Evolutionary conservation across 2,329 filamentous ascomycete genomes (phyloP).

Genomic region (Claviceps digitariae): DNA sequence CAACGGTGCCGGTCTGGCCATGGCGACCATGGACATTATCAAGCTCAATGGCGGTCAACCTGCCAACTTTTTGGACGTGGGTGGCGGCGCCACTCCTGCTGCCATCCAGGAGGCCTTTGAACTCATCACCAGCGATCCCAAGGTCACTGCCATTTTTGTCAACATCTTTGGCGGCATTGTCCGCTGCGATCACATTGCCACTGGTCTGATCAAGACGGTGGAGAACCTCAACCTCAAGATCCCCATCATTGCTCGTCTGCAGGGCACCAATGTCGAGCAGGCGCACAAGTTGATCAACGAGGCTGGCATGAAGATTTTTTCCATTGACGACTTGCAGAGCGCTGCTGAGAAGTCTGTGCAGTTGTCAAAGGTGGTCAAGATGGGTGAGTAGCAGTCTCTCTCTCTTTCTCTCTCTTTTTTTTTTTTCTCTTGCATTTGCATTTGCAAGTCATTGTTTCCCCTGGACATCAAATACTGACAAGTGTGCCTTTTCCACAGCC

Average conservation of each 20-base stretch:
- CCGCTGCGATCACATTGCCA: slow-evolving; percentile 91
- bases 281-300: slow-evolving; percentile 92
- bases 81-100: slow-evolving; percentile 89
- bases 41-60: slow-evolving; percentile 95
- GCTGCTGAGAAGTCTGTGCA: slow-evolving; percentile 97
- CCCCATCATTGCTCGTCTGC: slow-evolving; percentile 90
- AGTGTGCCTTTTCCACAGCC: slow-evolving; percentile 33
- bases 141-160: slow-evolving; percentile 98
- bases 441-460: not conserved
- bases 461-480: slow-evolving; percentile 9
- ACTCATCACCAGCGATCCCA: slow-evolving; percentile 95
- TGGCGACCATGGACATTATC: slow-evolving; percentile 99
- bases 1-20: slow-evolving; percentile 96
- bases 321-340: slow-evolving; percentile 92
- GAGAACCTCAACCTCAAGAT: slow-evolving; percentile 91
- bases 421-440: not conserved
- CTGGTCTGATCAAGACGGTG: slow-evolving; percentile 89
- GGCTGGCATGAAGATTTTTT: slow-evolving; percentile 98
- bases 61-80: slow-evolving; percentile 98
- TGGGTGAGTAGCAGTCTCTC: too few relatives aligned
- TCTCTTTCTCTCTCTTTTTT: not conserved
- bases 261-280: slow-evolving; percentile 96
- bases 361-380: slow-evolving; percentile 98
- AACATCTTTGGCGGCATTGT: slow-evolving; percentile 99
- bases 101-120: slow-evolving; percentile 97